Base-by-base conservation (phyloP, 768 basidiomycete species). In the Tylopilus sp. region DNA sequence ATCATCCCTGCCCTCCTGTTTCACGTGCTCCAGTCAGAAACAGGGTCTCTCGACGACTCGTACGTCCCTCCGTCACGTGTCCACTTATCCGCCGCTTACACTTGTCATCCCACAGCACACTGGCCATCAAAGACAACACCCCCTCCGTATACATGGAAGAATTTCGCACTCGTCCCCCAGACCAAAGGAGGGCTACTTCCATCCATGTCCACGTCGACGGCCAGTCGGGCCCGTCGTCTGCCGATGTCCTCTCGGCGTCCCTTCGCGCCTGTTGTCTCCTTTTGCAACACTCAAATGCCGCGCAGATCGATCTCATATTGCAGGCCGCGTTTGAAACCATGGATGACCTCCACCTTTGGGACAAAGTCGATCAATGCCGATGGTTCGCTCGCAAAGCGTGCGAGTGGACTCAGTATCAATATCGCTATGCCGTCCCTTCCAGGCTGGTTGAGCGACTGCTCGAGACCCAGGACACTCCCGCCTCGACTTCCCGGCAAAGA, bases 361-460 rank as follows among this genome's bases (percentile, higher is more conserved):
- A 59, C 17, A 80, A 82, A 53, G 58, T 78, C 1, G 79, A 82
- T 7, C 83, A 91, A 59, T 95, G 86, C 62, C 79, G 83, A 49
- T 98, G 93, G 93, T 75, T 91, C 51, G 81, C 86, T 12, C 79
- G 83, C 51, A 85, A 80, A 61, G 76, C 81, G 6, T 83, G 83
- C n/a, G 86, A 91, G 60, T 95, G 91, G 88, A 80, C 89, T 6
- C 91, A 89, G 63, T 91, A 95, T 57, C 95, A 95, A 65, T 95
- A 95, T 68, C 87, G 95, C 22, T 95, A 90, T 61, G 87, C 86
- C 22, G 81, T 97, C 7, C 91, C 94, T 3, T 89, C 91, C 1
- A 81, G 85, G 64, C 73, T 95, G 4, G 83, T 95, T 12, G 92
- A 95, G 61, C 78, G 79, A 22, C 77, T 97, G 4, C 74, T 83